Conservation (phyloP, 2,329 filamentous ascomycete genomes). For the Drechslerella dactyloides region DNA sequence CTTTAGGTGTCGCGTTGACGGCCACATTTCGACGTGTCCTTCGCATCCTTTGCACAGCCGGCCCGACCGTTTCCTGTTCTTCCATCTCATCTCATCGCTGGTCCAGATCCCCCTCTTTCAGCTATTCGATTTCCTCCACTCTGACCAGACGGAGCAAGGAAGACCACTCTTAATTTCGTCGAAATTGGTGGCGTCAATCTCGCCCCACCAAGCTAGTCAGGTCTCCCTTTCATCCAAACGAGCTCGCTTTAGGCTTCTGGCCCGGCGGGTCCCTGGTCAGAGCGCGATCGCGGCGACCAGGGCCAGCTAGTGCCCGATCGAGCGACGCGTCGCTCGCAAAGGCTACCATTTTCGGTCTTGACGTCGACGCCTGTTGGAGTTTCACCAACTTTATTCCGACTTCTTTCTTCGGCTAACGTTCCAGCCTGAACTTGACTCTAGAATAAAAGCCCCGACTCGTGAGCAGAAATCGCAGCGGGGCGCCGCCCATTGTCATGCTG, state of each 20-base stretch:
- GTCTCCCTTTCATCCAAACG: slow-evolving; percentile 39
- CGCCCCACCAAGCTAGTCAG: slow-evolving; percentile 35
- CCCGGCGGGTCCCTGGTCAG: slow-evolving; percentile 8
- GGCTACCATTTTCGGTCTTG: slow-evolving; percentile 34
- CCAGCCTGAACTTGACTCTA: not conserved
- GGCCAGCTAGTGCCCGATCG: slow-evolving; percentile 23
- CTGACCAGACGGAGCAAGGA: slow-evolving; percentile 16
- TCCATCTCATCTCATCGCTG: slow-evolving; percentile 24
- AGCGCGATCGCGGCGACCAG: slow-evolving; percentile 16
- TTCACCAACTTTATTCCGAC: slow-evolving; percentile 41
- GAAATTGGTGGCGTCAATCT: slow-evolving; percentile 49
- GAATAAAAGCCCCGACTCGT: not conserved
- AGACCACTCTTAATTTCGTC: slow-evolving; percentile 30
- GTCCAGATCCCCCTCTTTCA: not conserved
- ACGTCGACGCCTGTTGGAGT: slow-evolving; percentile 21
- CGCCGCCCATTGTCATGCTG: not conserved
- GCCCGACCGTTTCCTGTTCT: slow-evolving; percentile 4
- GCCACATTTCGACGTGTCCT: slow-evolving; percentile 37
- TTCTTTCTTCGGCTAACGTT: slow-evolving; percentile 9
- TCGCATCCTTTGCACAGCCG: slow-evolving; percentile 23
- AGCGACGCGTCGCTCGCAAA: slow-evolving; percentile 23
- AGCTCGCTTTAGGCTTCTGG: slow-evolving; percentile 12
- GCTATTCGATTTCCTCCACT: not conserved
- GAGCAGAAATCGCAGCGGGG: not conserved
- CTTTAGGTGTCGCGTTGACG: slow-evolving; percentile 31